A percentile compares a stretch with the other conserved stretches of the same genome.
phyloP scores from a whole-genome alignment of 2,329 filamentous ascomycete species.

The Periconia digitata region DNA sequence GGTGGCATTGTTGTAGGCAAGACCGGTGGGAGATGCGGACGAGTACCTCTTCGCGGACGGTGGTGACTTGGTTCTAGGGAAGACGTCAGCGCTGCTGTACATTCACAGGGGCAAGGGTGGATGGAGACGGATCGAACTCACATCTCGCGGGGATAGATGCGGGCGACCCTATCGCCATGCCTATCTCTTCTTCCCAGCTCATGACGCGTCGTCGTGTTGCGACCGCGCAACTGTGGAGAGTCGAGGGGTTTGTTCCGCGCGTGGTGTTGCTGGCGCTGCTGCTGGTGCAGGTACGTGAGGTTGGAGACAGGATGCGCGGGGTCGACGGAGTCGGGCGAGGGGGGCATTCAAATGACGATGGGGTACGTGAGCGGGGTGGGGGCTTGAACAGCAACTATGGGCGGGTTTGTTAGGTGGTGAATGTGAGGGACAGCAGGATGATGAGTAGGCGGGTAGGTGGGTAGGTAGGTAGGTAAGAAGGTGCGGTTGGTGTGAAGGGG shows the following conservation, averaged over 20 bases:
- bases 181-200: slow-evolving; percentile 47
- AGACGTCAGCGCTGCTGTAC: slow-evolving; percentile 12
- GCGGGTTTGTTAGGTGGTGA: background rate
- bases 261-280: slow-evolving; percentile 41
- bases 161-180: slow-evolving; percentile 39
- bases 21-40: slow-evolving; percentile 33
- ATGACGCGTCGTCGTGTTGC: slow-evolving; percentile 41
- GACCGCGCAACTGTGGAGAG: slow-evolving; percentile 37
- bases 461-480: background rate
- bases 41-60: slow-evolving; percentile 37
- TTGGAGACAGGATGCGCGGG: slow-evolving; percentile 35
- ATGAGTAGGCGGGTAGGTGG: too few relatives aligned
- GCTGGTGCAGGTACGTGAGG: slow-evolving; percentile 38
- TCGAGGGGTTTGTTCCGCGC: slow-evolving; percentile 37
- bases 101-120: background rate
- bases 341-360: slow-evolving; percentile 41
- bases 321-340: slow-evolving; percentile 39
- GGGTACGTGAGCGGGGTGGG: background rate
- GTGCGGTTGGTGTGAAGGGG: background rate
- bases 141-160: slow-evolving; percentile 45
- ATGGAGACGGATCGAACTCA: slow-evolving; percentile 23
- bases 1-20: slow-evolving; percentile 37
- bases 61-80: slow-evolving; percentile 40
- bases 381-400: slow-evolving; percentile 5
- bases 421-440: too few relatives aligned